Base-by-base conservation (phyloP, 306 rosid species). In the Trifolium dubium region DNA sequence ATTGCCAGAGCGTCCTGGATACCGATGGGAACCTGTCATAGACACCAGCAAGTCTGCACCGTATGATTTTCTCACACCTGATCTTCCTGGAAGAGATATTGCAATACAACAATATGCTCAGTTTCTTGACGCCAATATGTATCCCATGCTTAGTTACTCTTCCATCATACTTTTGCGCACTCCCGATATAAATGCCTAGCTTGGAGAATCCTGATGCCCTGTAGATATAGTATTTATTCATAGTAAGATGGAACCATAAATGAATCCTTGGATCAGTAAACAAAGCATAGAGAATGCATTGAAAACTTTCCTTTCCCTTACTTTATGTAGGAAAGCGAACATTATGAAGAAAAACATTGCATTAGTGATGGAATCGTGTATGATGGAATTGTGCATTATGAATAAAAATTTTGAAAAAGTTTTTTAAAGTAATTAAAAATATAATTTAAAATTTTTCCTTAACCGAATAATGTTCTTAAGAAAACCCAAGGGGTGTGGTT, bases 131-230 rank as follows among this genome's bases (percentile, higher is more conserved):
- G 84, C 87, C 73, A 92, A 88, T 79, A 60, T 79, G 17, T 94
- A 94, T 80, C 99, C 99, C 46, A 94, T 89, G 99, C 91, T 88
- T 54, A 88, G 93, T 85, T 94, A 92, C 88, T 94, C 99, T 78
- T 92, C 99, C 80, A 79, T 92, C 84, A 83, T 94, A 79, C 90
- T 94, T n/a, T 35, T 92, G 64, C 89, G 77, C 58, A 58, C 83
- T 58, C 96, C 92, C 3, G 76, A 81, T 49, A 79, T 81, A 78
- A 81, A 60, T 79, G 80, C 79, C 6, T 80, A 77, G 68, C 69
- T 35, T 75, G 79, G 65, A 60, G 46, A 67, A 59, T 72, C 69
- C 13, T 53, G 58, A 49, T 71, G 40, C 61, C 47, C 34, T 51
- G 58, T 7, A 67, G 60, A 56, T 40, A 34, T 68, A 41, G 50